Conservation (phyloP, 2,329 filamentous ascomycete genomes). For the Trichoderma arundinaceum region DNA sequence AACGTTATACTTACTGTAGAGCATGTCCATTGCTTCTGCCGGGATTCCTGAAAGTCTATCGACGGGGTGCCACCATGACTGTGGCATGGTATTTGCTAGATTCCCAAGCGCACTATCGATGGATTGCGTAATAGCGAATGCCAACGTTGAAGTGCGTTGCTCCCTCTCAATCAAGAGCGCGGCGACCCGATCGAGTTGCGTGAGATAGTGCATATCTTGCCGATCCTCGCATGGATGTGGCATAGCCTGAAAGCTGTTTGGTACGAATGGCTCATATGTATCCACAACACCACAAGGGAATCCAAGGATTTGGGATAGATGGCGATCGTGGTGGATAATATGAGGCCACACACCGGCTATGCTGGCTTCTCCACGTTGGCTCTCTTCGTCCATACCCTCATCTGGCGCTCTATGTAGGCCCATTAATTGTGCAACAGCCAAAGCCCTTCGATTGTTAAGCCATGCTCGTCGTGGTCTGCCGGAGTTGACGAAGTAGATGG, state of each 20-base stretch:
- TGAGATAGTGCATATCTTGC: constrained; percentile 17
- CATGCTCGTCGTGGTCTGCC: constrained; percentile 27
- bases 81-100: constrained; percentile 18
- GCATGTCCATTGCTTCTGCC: constrained; percentile 3
- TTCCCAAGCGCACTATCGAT: constrained; percentile 17
- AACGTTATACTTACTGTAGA: constrained; percentile 25
- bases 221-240: not conserved
- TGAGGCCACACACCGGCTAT: constrained; percentile 11
- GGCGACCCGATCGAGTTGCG: constrained; percentile 23
- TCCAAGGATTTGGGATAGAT: constrained; percentile 24
- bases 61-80: constrained; percentile 22
- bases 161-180: constrained; percentile 17
- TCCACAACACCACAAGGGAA: constrained; percentile 16
- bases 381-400: not conserved
- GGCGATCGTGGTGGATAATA: constrained; percentile 24
- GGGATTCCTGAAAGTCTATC: not conserved
- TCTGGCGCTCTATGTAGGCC: not conserved
- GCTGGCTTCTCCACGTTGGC: not conserved
- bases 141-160: constrained; percentile 2
- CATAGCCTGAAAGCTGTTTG: not conserved
- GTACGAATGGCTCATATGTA: not conserved
- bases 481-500: constrained; percentile 28
- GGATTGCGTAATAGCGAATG: not conserved
- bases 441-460: constrained; percentile 29
- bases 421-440: constrained; percentile 28